phyloP scores from a whole-genome alignment of 1,139 yeast species.

The Geotrichum klebahnii region DNA sequence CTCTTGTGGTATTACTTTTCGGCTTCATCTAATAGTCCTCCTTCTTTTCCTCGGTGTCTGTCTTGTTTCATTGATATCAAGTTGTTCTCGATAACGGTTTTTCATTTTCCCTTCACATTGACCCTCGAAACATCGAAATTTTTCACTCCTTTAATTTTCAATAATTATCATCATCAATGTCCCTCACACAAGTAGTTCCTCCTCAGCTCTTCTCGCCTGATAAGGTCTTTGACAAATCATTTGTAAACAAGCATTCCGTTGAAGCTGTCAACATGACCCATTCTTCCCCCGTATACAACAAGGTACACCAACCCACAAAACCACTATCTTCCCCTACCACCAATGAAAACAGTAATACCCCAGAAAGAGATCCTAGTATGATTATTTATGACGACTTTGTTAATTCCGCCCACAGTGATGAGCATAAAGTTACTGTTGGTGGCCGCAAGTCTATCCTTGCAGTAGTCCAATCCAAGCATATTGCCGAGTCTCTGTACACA shows the following conservation, averaged over 20 bases:
- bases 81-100: background rate
- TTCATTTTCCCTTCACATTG: constrained; percentile 7
- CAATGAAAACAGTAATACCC: constrained; percentile 4
- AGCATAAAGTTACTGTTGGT: constrained; percentile 49
- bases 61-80: background rate
- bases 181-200: constrained; percentile 13
- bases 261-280: background rate
- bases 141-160: constrained; percentile 8
- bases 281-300: background rate
- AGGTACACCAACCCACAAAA: background rate
- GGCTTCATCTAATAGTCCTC: no score
- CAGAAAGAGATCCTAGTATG: constrained; percentile 22
- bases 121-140: constrained; percentile 13
- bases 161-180: background rate
- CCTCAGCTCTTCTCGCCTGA: constrained; percentile 11
- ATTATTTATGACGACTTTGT: constrained; percentile 19
- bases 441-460: constrained; percentile 88
- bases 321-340: background rate
- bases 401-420: constrained; percentile 13
- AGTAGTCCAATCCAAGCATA: constrained; percentile 75
- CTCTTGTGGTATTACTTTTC: no score
- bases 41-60: no score
- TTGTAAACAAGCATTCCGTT: background rate
- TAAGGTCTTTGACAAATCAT: constrained; percentile 7
- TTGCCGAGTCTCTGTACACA: constrained; percentile 56